These are phyloP conservation scores for Capronia coronata DNA, from an alignment of 2,329 filamentous ascomycete species.

Conservation along the genomic window DNA sequence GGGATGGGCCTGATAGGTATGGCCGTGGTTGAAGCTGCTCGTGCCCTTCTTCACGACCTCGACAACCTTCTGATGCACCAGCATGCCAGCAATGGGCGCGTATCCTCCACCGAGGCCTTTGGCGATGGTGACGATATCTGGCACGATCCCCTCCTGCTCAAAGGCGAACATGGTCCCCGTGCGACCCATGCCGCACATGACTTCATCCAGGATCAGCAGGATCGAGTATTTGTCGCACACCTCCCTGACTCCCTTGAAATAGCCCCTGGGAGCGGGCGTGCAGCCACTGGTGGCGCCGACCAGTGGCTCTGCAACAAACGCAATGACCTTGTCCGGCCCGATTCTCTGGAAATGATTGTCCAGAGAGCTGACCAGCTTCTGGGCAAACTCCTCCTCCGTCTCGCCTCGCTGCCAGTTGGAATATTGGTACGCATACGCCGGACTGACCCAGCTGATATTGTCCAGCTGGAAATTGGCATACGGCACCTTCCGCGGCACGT, in stretches of 20 bases:
- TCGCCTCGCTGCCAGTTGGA: conserved; percentile 33
- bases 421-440: conserved; percentile 36
- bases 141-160: conserved; percentile 38
- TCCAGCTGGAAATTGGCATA: conserved; percentile 30
- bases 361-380: conserved; percentile 40
- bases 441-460: conserved; percentile 27
- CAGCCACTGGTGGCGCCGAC: conserved; percentile 48
- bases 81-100: conserved; percentile 49
- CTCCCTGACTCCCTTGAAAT: conserved; percentile 48
- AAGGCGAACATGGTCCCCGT: conserved; percentile 36
- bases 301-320: conserved; percentile 49
- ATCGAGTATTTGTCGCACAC: conserved; percentile 59
- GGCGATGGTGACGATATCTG: conserved; percentile 55
- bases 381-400: conserved; percentile 38
- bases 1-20: conserved; percentile 54
- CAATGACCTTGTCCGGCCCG: conserved; percentile 44
- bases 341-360: conserved; percentile 45
- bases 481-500: conserved; percentile 32
- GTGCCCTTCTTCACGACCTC: conserved; percentile 44
- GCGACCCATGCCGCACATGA: conserved; percentile 55
- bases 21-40: conserved; percentile 51
- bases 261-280: conserved; percentile 47
- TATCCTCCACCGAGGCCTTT: conserved; percentile 56
- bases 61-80: conserved; percentile 46
- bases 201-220: conserved; percentile 64